Percentiles rank a stretch among this genome's conserved stretches.
Evolutionary conservation across 495 filamentous ascomycete genomes (phyloP).

Genomic region (Xylaria castorea): DNA sequence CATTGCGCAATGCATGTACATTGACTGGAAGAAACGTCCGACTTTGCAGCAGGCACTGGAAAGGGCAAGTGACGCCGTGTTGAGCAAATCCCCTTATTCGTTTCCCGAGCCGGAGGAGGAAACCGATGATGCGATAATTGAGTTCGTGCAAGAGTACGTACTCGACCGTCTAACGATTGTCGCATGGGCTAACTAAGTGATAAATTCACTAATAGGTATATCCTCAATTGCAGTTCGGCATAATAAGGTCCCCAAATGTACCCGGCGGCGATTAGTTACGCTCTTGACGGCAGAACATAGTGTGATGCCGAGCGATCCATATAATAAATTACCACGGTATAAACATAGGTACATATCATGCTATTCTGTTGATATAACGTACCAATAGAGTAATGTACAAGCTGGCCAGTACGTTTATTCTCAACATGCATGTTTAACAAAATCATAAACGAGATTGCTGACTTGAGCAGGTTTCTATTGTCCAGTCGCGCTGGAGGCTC

Average conservation of each 20-base stretch:
- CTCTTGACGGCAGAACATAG: background rate
- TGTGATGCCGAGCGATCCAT: background rate
- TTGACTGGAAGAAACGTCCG: background rate
- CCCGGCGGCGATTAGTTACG: background rate
- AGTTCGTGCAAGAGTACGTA: constrained; percentile 16
- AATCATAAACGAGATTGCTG: background rate
- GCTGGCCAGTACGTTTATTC: background rate
- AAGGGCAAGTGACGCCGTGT: background rate
- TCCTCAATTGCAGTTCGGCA: background rate
- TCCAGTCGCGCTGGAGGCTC: background rate
- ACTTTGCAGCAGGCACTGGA: constrained; percentile 3
- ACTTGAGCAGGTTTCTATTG: background rate
- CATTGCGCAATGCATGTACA: constrained; percentile 19
- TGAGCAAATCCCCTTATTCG: background rate
- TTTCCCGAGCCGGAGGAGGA: constrained; percentile 5
- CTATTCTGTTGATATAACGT: background rate
- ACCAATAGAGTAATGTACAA: background rate
- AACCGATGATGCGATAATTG: constrained; percentile 5
- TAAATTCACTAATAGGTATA: constrained; percentile 1
- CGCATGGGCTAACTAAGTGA: background rate
- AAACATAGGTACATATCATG: no score
- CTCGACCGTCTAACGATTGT: background rate
- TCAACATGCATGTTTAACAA: background rate
- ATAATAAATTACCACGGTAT: background rate
- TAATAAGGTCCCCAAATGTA: background rate